Evolutionary conservation across 2,329 filamentous ascomycete species (phyloP).

Genomic region (Ceratocystis diversiconidia): DNA sequence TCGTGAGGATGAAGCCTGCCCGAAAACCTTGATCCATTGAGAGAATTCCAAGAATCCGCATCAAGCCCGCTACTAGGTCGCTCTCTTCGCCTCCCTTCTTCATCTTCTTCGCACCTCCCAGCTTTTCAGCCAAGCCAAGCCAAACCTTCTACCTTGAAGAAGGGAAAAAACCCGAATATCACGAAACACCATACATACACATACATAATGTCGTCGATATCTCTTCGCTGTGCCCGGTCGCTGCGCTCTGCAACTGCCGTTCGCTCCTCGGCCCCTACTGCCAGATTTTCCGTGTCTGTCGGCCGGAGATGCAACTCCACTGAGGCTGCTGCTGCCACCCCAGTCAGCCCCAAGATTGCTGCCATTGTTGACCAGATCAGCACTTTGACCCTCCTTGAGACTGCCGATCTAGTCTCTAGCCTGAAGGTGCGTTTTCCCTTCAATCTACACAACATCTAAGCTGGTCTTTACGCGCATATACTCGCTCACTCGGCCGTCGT

Average conservation of each 20-base stretch:
- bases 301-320: slow-evolving; percentile 78
- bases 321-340: slow-evolving; percentile 40
- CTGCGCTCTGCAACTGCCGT: slow-evolving; percentile 33
- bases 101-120: background rate
- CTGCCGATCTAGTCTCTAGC: slow-evolving; percentile 83
- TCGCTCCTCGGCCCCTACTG: slow-evolving; percentile 35
- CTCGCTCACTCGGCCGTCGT: background rate
- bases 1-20: slow-evolving; percentile 2
- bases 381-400: slow-evolving; percentile 93
- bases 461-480: background rate
- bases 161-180: background rate
- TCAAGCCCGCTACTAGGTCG: background rate
- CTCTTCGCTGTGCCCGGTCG: slow-evolving; percentile 16
- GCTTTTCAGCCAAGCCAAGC: background rate
- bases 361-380: slow-evolving; percentile 97
- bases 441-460: background rate
- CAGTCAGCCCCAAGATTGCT: slow-evolving; percentile 76
- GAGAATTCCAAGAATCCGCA: background rate
- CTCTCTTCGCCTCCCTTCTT: slow-evolving; percentile 1
- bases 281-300: slow-evolving; percentile 32
- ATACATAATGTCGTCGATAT: slow-evolving; percentile 16
- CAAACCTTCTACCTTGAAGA: background rate
- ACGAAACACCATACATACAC: background rate
- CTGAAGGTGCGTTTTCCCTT: slow-evolving; percentile 57
- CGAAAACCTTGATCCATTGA: slow-evolving; percentile 3